Evolutionary conservation across 1,139 yeast genomes (phyloP), one percentile per base, ranked within the genome.

Genomic region (Pichia sp.): DNA sequence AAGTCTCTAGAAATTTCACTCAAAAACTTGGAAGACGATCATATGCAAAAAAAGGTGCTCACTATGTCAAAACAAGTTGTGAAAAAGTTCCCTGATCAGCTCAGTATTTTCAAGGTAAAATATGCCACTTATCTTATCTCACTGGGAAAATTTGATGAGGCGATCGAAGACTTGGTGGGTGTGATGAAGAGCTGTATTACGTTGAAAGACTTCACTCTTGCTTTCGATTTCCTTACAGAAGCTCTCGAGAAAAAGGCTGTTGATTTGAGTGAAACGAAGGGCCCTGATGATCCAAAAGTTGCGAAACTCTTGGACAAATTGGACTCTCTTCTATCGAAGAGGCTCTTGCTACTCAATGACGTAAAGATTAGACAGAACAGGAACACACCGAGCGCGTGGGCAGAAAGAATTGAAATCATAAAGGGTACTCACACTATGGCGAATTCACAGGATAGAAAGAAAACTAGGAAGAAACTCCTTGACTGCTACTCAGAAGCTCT

Each of bases 331-430:
- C 58, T 84, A 45, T 66, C 70, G 17, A 53, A 70, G 8, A 66
- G 94, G 43, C 66, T 73, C 1, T 55, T 80, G 22, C 54, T 77
- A 33, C 50, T 83, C 7, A 84, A 73, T 49, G 91, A 84, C 50
- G 74, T 86, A 35, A 62, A 72, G 44, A 52, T 87, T 12, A 68
- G 83, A 30, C 81, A 75, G 45, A 73, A 81, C 47, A 61, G 71
- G 2, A 73, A 84, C 48, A 70, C 74, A 44, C 71, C 84, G 6
- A 70, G 68, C 27, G 70, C 68, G 39, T 87, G 96, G 96, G 60
- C 77, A 33, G 72, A 72, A 35, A 64, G 93, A 39, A 66, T 74
- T 1, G 63, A 63, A 0, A 47, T 80, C 6, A 7, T 34, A 6
- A 29, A 20, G 5, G n/a, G n/a, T n/a, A n/a, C n/a, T 2, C 67